Conservation (phyloP, 257 asterid genomes). For the Voacanga thouarsii region DNA sequence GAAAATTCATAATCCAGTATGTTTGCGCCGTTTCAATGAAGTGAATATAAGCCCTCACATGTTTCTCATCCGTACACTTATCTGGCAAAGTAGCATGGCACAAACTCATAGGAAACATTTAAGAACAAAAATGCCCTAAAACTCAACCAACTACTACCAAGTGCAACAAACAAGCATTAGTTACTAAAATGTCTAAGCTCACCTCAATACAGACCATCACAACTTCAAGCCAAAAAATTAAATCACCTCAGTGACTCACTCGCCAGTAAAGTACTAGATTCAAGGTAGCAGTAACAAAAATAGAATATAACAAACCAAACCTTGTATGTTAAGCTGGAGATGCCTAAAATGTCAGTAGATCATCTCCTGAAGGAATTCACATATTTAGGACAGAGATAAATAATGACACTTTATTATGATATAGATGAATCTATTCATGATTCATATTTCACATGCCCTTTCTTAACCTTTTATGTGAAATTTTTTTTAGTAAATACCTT, state of each 20-base stretch:
- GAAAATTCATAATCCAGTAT: not conserved
- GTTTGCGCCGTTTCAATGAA: not conserved
- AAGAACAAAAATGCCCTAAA: no score
- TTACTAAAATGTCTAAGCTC: not conserved
- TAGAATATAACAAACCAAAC: not conserved
- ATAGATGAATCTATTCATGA: no score
- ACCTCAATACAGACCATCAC: not conserved
- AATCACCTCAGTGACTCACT: not conserved
- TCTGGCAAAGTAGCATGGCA: no score
- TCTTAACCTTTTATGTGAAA: no score
- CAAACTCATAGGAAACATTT: no score
- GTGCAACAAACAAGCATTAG: not conserved
- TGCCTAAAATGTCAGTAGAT: not conserved
- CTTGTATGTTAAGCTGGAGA: not conserved
- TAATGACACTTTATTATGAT: no score
- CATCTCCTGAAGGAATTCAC: not conserved
- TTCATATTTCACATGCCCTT: no score
- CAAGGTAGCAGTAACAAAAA: not conserved
- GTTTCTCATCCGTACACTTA: not conserved
- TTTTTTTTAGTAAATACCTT: no score
- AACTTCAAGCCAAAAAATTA: not conserved
- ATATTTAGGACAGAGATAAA: not conserved
- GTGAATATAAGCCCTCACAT: not conserved
- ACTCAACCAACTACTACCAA: not conserved
- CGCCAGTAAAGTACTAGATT: not conserved